phyloP scores from a whole-genome alignment of 805 yeast species.

The Ogataea ramenticola region DNA sequence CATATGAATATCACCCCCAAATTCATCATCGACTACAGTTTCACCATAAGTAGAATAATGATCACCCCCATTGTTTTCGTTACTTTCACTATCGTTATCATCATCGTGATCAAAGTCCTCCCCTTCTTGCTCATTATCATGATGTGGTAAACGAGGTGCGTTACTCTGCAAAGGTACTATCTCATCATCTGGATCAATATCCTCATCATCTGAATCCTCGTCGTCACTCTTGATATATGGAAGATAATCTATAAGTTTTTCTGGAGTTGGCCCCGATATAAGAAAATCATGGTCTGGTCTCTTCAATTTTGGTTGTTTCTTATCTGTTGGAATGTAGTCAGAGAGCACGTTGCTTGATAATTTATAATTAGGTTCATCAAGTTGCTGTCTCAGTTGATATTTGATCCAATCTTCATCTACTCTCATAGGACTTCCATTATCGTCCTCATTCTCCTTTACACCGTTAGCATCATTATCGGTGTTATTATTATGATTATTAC shows the following conservation, averaged over 20 bases:
- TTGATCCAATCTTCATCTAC: conserved; percentile 28
- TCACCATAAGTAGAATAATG: background rate
- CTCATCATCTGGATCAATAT: conserved; percentile 2
- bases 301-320: conserved; percentile 10
- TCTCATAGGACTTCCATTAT: conserved; percentile 3
- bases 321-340: conserved; percentile 21
- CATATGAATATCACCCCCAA: background rate
- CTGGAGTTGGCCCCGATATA: conserved; percentile 29
- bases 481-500: background rate
- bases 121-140: conserved; percentile 4
- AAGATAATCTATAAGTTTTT: conserved; percentile 19
- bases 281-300: conserved; percentile 21
- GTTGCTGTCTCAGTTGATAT: conserved; percentile 21
- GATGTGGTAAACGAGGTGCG: too few relatives aligned
- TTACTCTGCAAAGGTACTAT: background rate
- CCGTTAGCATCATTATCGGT: background rate
- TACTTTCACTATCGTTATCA: background rate
- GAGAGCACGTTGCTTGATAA: conserved; percentile 21
- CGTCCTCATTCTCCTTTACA: background rate
- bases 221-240: conserved; percentile 25
- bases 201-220: conserved; percentile 8
- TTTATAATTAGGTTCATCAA: conserved; percentile 17
- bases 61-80: background rate
- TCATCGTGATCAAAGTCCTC: background rate
- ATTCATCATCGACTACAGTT: background rate